Evolutionary conservation across 2,329 filamentous ascomycete species (phyloP), one percentile per base, ranked within the genome.

Genomic region (Cercospora sp.): DNA sequence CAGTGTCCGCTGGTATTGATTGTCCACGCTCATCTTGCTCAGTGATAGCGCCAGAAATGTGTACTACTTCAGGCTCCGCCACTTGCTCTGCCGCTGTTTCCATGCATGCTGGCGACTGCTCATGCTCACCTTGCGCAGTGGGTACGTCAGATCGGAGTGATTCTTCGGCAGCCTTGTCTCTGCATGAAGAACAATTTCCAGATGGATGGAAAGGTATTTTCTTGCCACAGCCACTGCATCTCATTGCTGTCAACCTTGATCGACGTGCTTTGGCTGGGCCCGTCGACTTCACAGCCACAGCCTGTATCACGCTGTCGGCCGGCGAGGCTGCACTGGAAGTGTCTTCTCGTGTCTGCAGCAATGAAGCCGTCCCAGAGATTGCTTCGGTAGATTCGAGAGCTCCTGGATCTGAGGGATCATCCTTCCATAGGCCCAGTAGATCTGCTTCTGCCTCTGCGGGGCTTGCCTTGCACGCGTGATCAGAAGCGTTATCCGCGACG

Each of bases 251-350:
- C 2, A 65, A 4, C 34, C 24, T 61, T 26, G 24, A 61, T 45
- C 57, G 57, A 34, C 49, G 57, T 32, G 58, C 62, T 21, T 45
- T 68, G 18, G 61, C 28, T 10, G 43, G 13, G 12, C 30, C 37
- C 9, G 9, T 13, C 3, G 43, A 32, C 34, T 30, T n/a, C 37
- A 37, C 18, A 58, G 34, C 28, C 3, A n/a, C 13, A 24, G 49
- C 5, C 45, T 65, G 43, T 32, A 61, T 37, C n/a, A 71, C 63
- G 57, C 69, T 66, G 49, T 70, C 66, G 32, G 65, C 64, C 13
- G 68, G 66, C 7, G 70, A 67, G 43, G 21, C 32, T 28, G 9
- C 10, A 30, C 55, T 43, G 28, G 16, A 58, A 18, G n/a, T 32
- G 37, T 18, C 51, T 7, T 40, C 24, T 3, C 49, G 49, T 5